Conservation (phyloP, 345 rosid species). For the Citrus medica region DNA sequence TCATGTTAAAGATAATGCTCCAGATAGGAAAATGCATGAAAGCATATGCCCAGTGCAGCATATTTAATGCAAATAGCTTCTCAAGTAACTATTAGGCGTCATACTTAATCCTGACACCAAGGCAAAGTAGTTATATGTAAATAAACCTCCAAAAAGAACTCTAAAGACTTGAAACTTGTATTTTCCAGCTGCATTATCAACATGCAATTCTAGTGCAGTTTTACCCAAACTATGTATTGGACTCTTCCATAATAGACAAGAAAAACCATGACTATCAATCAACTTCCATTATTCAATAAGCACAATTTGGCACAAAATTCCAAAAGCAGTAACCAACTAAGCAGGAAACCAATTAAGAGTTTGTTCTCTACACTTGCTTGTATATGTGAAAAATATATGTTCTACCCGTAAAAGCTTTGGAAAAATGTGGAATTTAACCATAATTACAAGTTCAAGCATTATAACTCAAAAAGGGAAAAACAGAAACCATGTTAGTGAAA, state of each 20-base stretch:
- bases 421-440: not conserved
- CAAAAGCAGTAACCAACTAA: not conserved
- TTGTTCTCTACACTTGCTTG: not conserved
- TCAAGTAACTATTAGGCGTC: not conserved
- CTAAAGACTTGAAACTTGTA: not conserved
- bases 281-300: not conserved
- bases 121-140: not conserved
- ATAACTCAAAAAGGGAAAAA: not conserved
- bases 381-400: not conserved
- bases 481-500: not conserved
- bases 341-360: not conserved
- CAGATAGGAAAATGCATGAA: not conserved
- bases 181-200: not conserved
- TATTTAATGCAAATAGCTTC: not conserved
- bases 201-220: not conserved
- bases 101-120: not conserved
- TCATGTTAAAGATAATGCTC: conserved; percentile 1
- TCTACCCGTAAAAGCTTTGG: not conserved
- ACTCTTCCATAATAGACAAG: not conserved
- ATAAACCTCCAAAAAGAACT: not conserved
- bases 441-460: not conserved
- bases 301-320: not conserved
- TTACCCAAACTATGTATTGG: not conserved
- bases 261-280: not conserved
- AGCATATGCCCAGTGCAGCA: not conserved